Percentiles rank a stretch among this genome's conserved stretches.
These are phyloP conservation scores for Ophiostoma fasciatum DNA, from an alignment of 2,329 filamentous ascomycete genomes.

Conservation along the genomic window DNA sequence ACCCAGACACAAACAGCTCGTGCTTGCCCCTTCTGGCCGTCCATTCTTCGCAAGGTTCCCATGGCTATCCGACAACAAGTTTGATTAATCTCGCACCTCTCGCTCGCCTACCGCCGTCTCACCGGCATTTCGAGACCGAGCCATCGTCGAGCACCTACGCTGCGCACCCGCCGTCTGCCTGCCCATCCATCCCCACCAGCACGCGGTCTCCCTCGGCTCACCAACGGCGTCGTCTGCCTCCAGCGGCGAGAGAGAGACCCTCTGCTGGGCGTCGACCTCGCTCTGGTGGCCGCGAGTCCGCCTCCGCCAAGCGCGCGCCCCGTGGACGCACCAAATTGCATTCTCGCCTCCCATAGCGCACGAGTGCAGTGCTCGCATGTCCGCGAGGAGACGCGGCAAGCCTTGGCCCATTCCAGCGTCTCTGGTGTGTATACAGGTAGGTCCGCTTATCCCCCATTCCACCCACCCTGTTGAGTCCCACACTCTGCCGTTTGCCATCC, in stretches of 20 bases:
- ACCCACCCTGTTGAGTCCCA: neutral
- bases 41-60: neutral
- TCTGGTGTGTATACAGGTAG: neutral
- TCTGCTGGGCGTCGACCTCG: no score
- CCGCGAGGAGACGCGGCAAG: constrained; percentile 1
- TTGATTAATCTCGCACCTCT: no score
- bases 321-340: neutral
- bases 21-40: neutral
- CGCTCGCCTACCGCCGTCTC: no score
- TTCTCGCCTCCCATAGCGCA: neutral
- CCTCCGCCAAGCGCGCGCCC: no score
- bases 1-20: neutral
- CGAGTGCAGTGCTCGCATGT: no score
- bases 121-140: no score
- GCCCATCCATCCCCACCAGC: no score
- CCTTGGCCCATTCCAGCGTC: constrained; percentile 4
- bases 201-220: neutral
- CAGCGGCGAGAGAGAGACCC: no score
- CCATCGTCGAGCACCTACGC: no score
- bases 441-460: constrained; percentile 4
- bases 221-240: constrained; percentile 1
- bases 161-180: no score
- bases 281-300: no score
- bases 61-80: neutral
- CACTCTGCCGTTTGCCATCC: constrained; percentile 2